Percentiles rank a stretch among this genome's conserved stretches.
These are phyloP conservation scores for Amoeboaphelidium protococcarum DNA, from an alignment of 371 early-diverging fungal genomes.

Conservation along the genomic window DNA sequence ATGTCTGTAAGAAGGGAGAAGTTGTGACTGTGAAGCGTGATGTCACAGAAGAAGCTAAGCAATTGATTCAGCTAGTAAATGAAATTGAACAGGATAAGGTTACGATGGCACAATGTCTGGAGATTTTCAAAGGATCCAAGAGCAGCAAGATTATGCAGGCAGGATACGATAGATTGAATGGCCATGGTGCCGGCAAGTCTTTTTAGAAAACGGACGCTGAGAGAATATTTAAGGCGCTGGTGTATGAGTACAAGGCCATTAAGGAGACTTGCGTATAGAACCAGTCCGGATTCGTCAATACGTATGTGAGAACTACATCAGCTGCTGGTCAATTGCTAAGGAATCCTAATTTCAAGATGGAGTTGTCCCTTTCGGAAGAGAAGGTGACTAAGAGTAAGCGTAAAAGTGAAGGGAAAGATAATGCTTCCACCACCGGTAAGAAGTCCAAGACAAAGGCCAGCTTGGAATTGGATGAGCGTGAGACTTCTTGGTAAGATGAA, in stretches of 20 bases:
- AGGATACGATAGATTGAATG: conserved; percentile 19
- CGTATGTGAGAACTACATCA: background rate
- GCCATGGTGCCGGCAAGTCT: conserved; percentile 36
- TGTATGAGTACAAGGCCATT: background rate
- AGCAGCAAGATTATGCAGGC: conserved; percentile 18
- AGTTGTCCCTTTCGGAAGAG: background rate
- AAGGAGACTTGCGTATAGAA: background rate
- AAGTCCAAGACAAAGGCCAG: conserved; percentile 1
- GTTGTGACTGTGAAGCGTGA: conserved; percentile 13
- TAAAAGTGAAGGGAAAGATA: conserved; percentile 1
- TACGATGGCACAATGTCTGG: conserved; percentile 36
- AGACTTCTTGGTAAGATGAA: background rate
- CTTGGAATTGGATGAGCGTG: background rate
- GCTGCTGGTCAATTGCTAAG: background rate
- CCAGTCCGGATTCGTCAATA: background rate
- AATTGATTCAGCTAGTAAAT: conserved; percentile 17
- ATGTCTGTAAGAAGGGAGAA: conserved; percentile 12
- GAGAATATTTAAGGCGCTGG: background rate
- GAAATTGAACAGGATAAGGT: conserved; percentile 14
- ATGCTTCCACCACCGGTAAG: no score
- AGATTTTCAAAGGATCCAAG: conserved; percentile 49
- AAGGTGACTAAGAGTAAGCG: background rate
- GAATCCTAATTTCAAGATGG: background rate
- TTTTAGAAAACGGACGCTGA: conserved; percentile 21
- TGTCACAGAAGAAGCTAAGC: conserved; percentile 24